These are phyloP conservation scores for Dipodascus geniculatus DNA, from an alignment of 805 yeast species.

Conservation along the genomic window DNA sequence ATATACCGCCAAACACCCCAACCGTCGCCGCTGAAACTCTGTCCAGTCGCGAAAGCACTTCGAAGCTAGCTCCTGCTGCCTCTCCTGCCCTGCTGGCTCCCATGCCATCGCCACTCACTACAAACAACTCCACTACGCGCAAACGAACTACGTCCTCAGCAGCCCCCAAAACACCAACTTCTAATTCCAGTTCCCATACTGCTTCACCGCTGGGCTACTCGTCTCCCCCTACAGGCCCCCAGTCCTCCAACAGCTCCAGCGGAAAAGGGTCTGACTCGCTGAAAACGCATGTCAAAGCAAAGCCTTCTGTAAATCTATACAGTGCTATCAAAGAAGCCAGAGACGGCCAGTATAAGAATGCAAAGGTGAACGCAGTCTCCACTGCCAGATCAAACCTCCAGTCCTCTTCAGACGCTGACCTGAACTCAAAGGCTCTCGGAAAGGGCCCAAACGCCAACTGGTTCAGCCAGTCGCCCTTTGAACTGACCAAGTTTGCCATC, in stretches of 20 bases:
- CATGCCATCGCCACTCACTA: not conserved
- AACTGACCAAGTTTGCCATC: not conserved
- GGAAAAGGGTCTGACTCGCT: not conserved
- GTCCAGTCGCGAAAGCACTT: no score
- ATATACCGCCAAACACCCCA: no score
- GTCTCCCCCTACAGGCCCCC: not conserved
- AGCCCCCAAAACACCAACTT: not conserved
- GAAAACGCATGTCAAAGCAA: not conserved
- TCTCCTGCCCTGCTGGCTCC: no score
- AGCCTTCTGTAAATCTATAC: not conserved
- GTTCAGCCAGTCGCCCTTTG: not conserved
- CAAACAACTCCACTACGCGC: not conserved
- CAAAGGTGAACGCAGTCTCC: not conserved
- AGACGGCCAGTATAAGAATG: not conserved
- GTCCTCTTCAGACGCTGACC: not conserved
- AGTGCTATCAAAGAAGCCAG: not conserved
- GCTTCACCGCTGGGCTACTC: not conserved
- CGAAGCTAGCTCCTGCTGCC: not conserved
- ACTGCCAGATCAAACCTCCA: not conserved
- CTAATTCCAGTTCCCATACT: not conserved
- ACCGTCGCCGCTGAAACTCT: no score
- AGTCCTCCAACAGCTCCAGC: not conserved
- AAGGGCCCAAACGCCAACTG: not conserved
- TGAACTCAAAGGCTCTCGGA: not conserved
- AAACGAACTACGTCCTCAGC: not conserved